Evolutionary conservation across 495 filamentous ascomycete genomes (phyloP), one percentile per base, ranked within the genome.

Genomic region (Aspergillus haitiensis): DNA sequence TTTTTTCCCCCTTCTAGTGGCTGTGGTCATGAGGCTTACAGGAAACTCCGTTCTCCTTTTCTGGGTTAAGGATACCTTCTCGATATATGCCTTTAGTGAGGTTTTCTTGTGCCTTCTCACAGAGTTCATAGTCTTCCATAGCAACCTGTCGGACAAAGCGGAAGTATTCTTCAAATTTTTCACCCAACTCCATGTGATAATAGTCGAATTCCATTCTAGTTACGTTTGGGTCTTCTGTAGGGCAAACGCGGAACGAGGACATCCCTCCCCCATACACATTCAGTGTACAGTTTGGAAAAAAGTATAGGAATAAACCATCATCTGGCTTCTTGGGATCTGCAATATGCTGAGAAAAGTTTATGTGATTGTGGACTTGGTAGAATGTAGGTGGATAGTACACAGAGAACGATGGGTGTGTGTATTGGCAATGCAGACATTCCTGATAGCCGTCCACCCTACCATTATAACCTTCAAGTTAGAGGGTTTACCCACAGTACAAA

Each of bases 171-270:
- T 84, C 81, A 52, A 86, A 86, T 56, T 81, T 78, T 18, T 83
- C 78, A 0, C 81, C 83, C 0, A 71, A 72, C 5, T 76, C 78
- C 12, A 73, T 59, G 55, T 85, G 80, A 62, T 83, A 86, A 58
- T 86, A 86, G 63, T 86, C 83, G 57, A 86, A 86, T 60, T 86
- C 83, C 83, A 86, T 86, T 21, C 82, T 73, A 1, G 78, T 81
- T 21, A 83, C 70, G 3, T 77, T 74, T 4, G 83, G 83, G 37
- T 81, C 73, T 2, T 75, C 69, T 0, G 78, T 81, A 0, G 83
- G 83, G 61, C 81, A 82, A 2, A 84, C 80, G 7, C 83, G 77
- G 67, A 86, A 86, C 5, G 78, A 82, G 8, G 78, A 81, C 81
- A 85, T 84, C 1, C 82, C 83, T 0, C 82, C 83, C 0, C 83